phyloP scores from a whole-genome alignment of 352 stramenopile genomes.

The Phytophthora megakarya region DNA sequence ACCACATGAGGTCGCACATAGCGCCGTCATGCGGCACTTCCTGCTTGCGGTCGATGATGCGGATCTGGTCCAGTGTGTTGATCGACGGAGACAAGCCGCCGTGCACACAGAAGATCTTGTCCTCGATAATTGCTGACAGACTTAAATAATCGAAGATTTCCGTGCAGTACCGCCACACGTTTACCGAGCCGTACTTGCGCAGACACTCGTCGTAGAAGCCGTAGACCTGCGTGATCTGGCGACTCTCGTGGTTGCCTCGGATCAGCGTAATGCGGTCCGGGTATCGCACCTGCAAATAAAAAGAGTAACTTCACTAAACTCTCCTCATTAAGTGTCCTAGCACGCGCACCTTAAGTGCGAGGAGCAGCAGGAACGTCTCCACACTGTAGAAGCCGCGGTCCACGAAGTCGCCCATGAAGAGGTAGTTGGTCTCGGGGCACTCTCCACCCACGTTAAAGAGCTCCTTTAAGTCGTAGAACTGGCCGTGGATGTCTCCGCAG shows the following conservation, averaged over 20 bases:
- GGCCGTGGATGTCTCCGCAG: conserved; percentile 99
- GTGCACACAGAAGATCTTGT: conserved; percentile 99
- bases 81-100: conserved; percentile 95
- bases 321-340: not conserved
- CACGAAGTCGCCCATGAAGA: conserved; percentile 99
- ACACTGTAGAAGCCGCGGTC: conserved; percentile 99
- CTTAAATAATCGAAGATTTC: conserved; percentile 99
- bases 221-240: conserved; percentile 99
- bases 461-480: conserved; percentile 99
- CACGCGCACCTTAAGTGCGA: conserved; percentile 96
- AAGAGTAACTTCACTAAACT: too few species aligned
- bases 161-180: conserved; percentile 99
- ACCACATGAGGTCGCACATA: conserved; percentile 98
- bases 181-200: conserved; percentile 97
- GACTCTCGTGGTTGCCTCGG: conserved; percentile 98
- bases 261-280: conserved; percentile 99
- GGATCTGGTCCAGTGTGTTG: conserved; percentile 92
- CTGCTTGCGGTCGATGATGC: conserved; percentile 97
- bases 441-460: conserved; percentile 98
- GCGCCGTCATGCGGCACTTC: conserved; percentile 98
- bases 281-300: conserved; percentile 88
- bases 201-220: conserved; percentile 99
- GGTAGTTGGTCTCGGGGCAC: conserved; percentile 99
- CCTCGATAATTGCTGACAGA: conserved; percentile 98
- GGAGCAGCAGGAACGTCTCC: conserved; percentile 98